Evolutionary conservation across 805 yeast genomes (phyloP).

Genomic region (Candida montana): DNA sequence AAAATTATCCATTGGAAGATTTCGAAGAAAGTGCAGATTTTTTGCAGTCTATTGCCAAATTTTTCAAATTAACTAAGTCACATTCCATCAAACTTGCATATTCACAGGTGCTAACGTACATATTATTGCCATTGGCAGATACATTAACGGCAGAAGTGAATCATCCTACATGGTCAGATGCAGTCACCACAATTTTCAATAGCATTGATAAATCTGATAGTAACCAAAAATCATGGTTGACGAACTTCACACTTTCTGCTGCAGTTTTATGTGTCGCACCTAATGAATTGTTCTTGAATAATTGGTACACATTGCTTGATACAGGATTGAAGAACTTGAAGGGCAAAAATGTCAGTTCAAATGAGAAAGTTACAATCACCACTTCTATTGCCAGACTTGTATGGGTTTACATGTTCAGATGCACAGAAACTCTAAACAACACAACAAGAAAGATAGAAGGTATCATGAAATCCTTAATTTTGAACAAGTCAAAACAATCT

Average conservation of each 20-base stretch:
- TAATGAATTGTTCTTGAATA: slow-evolving; percentile 58
- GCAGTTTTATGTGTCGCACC: slow-evolving; percentile 80
- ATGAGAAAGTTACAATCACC: slow-evolving; percentile 49
- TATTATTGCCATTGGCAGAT: slow-evolving; percentile 79
- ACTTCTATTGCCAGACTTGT: slow-evolving; percentile 66
- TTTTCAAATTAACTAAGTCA: slow-evolving; percentile 62
- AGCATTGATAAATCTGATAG: slow-evolving; percentile 41
- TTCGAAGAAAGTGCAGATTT: slow-evolving; percentile 95
- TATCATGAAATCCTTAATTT: slow-evolving; percentile 52
- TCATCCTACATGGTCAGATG: slow-evolving; percentile 91
- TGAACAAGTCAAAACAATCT: slow-evolving; percentile 56
- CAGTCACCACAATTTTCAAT: slow-evolving; percentile 57
- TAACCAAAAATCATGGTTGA: slow-evolving; percentile 55
- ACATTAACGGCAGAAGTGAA: slow-evolving; percentile 89
- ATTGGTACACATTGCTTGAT: slow-evolving; percentile 73
- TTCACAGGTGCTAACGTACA: slow-evolving; percentile 73
- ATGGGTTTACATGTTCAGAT: slow-evolving; percentile 87
- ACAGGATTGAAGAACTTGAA: slow-evolving; percentile 54
- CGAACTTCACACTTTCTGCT: slow-evolving; percentile 60
- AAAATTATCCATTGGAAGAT: slow-evolving; percentile 79
- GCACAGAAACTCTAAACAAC: slow-evolving; percentile 83
- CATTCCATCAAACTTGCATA: slow-evolving; percentile 68
- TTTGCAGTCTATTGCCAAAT: slow-evolving; percentile 77
- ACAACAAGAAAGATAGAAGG: slow-evolving; percentile 74
- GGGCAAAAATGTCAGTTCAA: slow-evolving; percentile 44